Evolutionary conservation across 305 asterid genomes (phyloP), one percentile per base, ranked within the genome.

Genomic region (Ilex paraguariensis): DNA sequence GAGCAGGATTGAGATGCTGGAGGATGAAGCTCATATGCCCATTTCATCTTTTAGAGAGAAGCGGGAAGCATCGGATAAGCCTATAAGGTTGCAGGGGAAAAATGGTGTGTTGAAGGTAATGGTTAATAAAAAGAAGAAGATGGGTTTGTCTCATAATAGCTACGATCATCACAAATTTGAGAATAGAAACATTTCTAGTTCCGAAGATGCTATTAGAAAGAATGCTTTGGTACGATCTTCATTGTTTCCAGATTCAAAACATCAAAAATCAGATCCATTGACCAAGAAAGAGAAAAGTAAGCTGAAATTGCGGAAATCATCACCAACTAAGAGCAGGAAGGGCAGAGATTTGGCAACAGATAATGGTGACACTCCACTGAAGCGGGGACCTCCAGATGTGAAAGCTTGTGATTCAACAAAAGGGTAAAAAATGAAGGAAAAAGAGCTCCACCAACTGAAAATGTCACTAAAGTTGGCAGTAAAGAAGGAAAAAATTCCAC

Each of bases 51-150:
- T 77, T 67, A 81, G 78, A 75, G 66, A 76, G 70, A 88, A 86
- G 77, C 87, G 70, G 56, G 83, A 82, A 65, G 69, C 39, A 6
- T 57, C 76, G 45, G 70, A 75, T 58, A 83, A 84, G 73, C 77
- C 91, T 15, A 90, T 94, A 56, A 82, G 98, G 71, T 64, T 91
- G 77, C 98, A 91, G 85, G 96, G 98, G 62, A 91, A 91, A 82
- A 91, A 85, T 66, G 98, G 98, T 69, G 98, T 91, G 33, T 72
- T 91, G 77, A 91, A 91, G 81, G 97, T 91, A 59, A 85, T 91
- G 96, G 91, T 91, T 69, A 87, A 85, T 75, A 91, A 82, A 84
- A 88, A 87, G 86, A 91, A 85, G 69, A 82, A 75, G 73, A 32
- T 74, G 64, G 89, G 79, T 63, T 67, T 71, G 54, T 71, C 77